phyloP scores from a whole-genome alignment of 1,284 basidiomycete genomes.

The Sphagnurus paluster region DNA sequence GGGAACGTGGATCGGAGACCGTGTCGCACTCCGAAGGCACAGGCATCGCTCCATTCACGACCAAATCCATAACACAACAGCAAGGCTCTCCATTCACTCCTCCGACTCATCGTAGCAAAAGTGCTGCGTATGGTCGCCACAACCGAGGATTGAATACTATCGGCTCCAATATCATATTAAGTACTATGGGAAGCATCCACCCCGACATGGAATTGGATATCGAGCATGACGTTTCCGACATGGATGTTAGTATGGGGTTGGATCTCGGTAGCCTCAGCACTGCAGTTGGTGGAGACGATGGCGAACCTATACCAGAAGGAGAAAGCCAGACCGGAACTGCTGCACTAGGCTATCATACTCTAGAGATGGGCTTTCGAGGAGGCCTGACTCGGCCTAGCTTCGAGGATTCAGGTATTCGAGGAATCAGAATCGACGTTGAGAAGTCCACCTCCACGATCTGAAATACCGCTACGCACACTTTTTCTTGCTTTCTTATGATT shows the following conservation, averaged over 20 bases:
- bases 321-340: conserved; percentile 41
- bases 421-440: conserved; percentile 68
- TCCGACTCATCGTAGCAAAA: conserved; percentile 39
- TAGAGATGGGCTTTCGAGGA: conserved; percentile 48
- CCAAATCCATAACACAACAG: conserved; percentile 55
- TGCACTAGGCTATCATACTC: conserved; percentile 51
- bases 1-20: conserved; percentile 73
- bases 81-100: conserved; percentile 51
- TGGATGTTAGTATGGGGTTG: conserved; percentile 48
- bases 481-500: conserved; percentile 14
- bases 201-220: conserved; percentile 45
- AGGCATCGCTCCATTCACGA: conserved; percentile 59
- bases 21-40: conserved; percentile 67
- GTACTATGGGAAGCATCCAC: conserved; percentile 66
- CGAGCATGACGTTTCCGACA: conserved; percentile 56
- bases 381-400: conserved; percentile 32
- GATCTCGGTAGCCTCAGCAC: conserved; percentile 45
- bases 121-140: conserved; percentile 36
- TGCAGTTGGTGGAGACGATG: conserved; percentile 48
- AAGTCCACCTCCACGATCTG: conserved; percentile 55
- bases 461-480: conserved; percentile 9
- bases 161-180: conserved; percentile 63
- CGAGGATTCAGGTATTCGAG: conserved; percentile 40
- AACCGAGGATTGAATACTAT: conserved; percentile 43
- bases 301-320: conserved; percentile 43